Evolutionary conservation across 176 grass and related monocot species (phyloP).

Genomic region (Echinochloa phyllopogon): DNA sequence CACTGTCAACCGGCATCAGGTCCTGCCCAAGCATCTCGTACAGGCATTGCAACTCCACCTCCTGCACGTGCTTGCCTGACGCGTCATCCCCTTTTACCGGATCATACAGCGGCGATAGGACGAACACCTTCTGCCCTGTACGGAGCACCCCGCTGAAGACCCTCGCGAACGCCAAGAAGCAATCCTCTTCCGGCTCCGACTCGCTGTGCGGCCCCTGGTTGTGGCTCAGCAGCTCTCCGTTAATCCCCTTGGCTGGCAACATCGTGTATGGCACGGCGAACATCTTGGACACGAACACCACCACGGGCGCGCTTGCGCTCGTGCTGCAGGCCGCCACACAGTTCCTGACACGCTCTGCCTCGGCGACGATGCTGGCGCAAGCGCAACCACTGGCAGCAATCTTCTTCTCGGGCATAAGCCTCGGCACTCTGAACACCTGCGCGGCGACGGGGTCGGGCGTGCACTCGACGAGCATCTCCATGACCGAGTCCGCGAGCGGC

Average conservation of each 20-base stretch:
- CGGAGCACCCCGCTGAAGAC: constrained; percentile 78
- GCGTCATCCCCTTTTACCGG: constrained; percentile 64
- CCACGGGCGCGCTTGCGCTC: constrained; percentile 53
- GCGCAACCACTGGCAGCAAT: background rate
- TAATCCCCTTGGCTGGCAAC: constrained; percentile 58
- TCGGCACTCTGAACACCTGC: constrained; percentile 52
- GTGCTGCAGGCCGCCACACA: constrained; percentile 64
- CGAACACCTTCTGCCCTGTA: constrained; percentile 80
- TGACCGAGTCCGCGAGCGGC: constrained; percentile 68
- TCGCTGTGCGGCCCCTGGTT: constrained; percentile 32
- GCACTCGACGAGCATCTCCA: constrained; percentile 82
- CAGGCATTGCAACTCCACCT: constrained; percentile 74
- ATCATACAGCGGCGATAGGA: constrained; percentile 80
- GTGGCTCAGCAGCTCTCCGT: constrained; percentile 56
- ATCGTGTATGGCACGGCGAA: constrained; percentile 69
- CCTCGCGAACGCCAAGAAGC: constrained; percentile 93
- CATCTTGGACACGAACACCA: constrained; percentile 96
- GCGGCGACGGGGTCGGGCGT: constrained; percentile 68
- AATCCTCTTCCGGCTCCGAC: constrained; percentile 53
- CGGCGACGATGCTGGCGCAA: constrained; percentile 43
- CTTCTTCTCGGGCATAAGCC: constrained; percentile 75
- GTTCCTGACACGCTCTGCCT: constrained; percentile 69
- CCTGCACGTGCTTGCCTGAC: constrained; percentile 70
- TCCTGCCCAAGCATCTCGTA: constrained; percentile 91
- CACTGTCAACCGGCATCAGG: constrained; percentile 55